These are phyloP conservation scores for Sedum album DNA, from an alignment of 164 flowering plant species.

Conservation along the genomic window DNA sequence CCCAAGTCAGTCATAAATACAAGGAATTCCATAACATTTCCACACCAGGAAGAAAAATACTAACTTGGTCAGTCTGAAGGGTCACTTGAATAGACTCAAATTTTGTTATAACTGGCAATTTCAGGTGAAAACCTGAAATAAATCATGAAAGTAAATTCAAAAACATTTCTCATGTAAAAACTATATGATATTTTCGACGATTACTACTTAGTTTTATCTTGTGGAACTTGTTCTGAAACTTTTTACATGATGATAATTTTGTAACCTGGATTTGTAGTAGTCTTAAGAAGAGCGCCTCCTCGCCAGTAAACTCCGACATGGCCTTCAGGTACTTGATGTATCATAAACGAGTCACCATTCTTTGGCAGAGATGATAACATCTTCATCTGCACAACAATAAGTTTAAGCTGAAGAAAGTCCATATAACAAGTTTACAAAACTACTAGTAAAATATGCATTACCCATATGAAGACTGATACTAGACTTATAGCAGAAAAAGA, in stretches of 20 bases:
- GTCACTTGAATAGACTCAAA: slow-evolving; percentile 94
- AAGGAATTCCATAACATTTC: too few relatives aligned
- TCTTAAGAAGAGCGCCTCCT: slow-evolving; percentile 86
- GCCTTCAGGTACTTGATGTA: slow-evolving; percentile 96
- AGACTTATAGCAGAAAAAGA: not conserved
- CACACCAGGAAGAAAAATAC: not conserved
- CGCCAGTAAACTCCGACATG: slow-evolving; percentile 97
- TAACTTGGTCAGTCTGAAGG: slow-evolving; percentile 82
- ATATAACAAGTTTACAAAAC: not conserved
- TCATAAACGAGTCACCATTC: not conserved
- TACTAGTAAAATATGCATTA: not conserved
- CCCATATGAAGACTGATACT: not conserved
- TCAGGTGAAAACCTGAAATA: slow-evolving; percentile 68
- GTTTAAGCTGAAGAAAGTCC: not conserved
- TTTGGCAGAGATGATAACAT: not conserved
- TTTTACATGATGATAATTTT: too few relatives aligned
- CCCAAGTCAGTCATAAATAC: not conserved
- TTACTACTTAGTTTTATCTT: too few relatives aligned
- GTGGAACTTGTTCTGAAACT: too few relatives aligned
- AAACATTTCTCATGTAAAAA: too few relatives aligned
- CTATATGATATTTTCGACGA: too few relatives aligned
- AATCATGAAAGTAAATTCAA: not conserved
- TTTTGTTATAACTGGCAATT: slow-evolving; percentile 75
- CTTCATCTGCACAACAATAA: not conserved
- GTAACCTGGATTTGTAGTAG: slow-evolving; percentile 78